Percentiles rank a stretch among this genome's conserved stretches.
phyloP scores from a whole-genome alignment of 176 grass and related monocot genomes.

The Triticum aestivum region DNA sequence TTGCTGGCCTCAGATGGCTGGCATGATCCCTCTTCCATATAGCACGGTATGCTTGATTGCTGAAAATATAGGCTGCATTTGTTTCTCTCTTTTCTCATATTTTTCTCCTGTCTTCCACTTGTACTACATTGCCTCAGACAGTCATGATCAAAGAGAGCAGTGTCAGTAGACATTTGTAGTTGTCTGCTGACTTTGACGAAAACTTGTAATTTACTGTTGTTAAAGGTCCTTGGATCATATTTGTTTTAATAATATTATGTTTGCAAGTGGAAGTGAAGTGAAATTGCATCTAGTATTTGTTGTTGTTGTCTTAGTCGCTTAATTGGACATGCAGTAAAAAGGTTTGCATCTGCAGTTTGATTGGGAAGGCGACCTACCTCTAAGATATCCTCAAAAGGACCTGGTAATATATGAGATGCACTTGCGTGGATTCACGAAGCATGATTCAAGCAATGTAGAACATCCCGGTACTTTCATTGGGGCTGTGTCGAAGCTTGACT shows the following conservation, averaged over 20 bases:
- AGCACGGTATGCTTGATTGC: slow-evolving; percentile 35
- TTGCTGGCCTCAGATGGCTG: slow-evolving; percentile 94
- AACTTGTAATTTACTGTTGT: not conserved
- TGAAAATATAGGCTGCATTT: not conserved
- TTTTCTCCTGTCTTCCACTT: not conserved
- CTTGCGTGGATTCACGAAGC: slow-evolving; percentile 83
- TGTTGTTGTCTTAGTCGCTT: slow-evolving; percentile 8
- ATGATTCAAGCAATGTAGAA: slow-evolving; percentile 69
- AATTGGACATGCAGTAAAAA: slow-evolving; percentile 14
- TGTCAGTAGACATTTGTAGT: not conserved
- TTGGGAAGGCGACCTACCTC: slow-evolving; percentile 82
- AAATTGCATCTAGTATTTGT: not conserved
- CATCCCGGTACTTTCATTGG: slow-evolving; percentile 78
- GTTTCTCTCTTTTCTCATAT: not conserved
- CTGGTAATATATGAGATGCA: slow-evolving; percentile 96
- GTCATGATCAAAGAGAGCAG: not conserved
- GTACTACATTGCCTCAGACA: not conserved
- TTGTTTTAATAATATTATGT: not conserved
- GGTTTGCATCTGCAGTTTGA: slow-evolving; percentile 70
- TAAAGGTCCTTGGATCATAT: not conserved
- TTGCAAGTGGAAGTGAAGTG: slow-evolving; percentile 21
- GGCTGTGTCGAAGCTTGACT: slow-evolving; percentile 74
- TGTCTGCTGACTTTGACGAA: not conserved
- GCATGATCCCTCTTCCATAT: slow-evolving; percentile 62
- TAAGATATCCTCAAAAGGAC: slow-evolving; percentile 62